Evolutionary conservation across 2,329 filamentous ascomycete species (phyloP).

Genomic region (Colletotrichum sp.): DNA sequence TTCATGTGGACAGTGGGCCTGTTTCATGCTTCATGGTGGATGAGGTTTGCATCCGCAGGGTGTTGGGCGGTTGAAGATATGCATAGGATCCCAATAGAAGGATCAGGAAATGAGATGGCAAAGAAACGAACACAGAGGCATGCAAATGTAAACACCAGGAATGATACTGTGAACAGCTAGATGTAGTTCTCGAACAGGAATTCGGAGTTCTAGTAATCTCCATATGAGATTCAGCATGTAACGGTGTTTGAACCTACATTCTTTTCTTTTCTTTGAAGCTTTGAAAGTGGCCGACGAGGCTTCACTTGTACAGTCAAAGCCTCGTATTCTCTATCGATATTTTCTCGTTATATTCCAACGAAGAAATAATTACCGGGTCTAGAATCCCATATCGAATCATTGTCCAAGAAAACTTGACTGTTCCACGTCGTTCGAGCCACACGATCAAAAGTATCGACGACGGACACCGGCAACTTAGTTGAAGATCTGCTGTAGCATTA

Average conservation of each 20-base stretch:
- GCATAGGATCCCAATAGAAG: background rate
- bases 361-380: background rate
- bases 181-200: background rate
- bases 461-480: background rate
- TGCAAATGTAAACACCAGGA: background rate
- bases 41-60: background rate
- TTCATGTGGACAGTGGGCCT: slow-evolving; percentile 17
- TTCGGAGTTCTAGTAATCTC: background rate
- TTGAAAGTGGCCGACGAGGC: background rate
- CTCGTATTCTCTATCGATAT: background rate
- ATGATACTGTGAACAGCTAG: background rate
- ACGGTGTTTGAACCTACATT: background rate
- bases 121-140: background rate
- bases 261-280: background rate
- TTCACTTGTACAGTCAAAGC: background rate
- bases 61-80: background rate
- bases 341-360: background rate
- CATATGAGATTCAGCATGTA: background rate
- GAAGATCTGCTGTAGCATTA: background rate
- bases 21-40: slow-evolving; percentile 25
- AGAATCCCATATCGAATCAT: background rate
- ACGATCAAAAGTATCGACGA: background rate
- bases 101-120: background rate
- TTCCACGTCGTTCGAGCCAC: background rate
- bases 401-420: background rate